phyloP scores from a whole-genome alignment of 352 stramenopile species.

The Pythium guiyangense region DNA sequence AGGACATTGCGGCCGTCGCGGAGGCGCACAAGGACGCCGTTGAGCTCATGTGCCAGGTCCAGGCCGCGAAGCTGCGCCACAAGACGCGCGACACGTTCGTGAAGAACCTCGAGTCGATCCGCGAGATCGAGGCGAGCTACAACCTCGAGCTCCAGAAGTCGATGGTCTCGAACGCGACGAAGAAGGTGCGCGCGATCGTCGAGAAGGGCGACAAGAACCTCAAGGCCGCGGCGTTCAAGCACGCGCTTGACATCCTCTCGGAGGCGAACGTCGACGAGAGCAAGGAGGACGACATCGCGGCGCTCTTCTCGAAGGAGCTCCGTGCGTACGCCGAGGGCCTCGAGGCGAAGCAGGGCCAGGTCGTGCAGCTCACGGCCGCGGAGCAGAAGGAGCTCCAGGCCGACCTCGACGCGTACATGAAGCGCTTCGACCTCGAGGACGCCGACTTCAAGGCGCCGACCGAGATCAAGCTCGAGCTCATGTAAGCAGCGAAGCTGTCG shows the following conservation, averaged over 20 bases:
- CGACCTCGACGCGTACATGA: constrained; percentile 84
- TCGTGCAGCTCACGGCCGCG: constrained; percentile 64
- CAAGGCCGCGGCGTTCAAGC: constrained; percentile 83
- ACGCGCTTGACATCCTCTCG: constrained; percentile 78
- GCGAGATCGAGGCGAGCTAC: constrained; percentile 76
- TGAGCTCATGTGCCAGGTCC: constrained; percentile 78
- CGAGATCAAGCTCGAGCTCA: constrained; percentile 83
- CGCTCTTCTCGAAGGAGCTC: constrained; percentile 81
- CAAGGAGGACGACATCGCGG: constrained; percentile 84
- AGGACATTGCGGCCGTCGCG: constrained; percentile 74
- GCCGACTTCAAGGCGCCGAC: constrained; percentile 77
- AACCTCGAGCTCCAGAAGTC: constrained; percentile 81
- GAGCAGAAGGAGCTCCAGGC: constrained; percentile 83
- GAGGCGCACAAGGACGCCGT: constrained; percentile 82
- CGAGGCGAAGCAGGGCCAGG: constrained; percentile 74
- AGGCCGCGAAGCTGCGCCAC: constrained; percentile 82
- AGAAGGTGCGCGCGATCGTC: constrained; percentile 65
- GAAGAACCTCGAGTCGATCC: constrained; percentile 86
- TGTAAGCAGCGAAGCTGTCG: constrained; percentile 39
- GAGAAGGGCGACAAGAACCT: constrained; percentile 82
- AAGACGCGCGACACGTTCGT: constrained; percentile 86
- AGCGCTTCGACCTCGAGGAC: constrained; percentile 76
- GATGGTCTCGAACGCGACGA: constrained; percentile 71
- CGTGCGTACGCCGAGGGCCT: constrained; percentile 67
- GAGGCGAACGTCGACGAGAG: constrained; percentile 58